Base-by-base conservation (phyloP, 495 filamentous ascomycete species). In the Diplogelasinospora grovesii region DNA sequence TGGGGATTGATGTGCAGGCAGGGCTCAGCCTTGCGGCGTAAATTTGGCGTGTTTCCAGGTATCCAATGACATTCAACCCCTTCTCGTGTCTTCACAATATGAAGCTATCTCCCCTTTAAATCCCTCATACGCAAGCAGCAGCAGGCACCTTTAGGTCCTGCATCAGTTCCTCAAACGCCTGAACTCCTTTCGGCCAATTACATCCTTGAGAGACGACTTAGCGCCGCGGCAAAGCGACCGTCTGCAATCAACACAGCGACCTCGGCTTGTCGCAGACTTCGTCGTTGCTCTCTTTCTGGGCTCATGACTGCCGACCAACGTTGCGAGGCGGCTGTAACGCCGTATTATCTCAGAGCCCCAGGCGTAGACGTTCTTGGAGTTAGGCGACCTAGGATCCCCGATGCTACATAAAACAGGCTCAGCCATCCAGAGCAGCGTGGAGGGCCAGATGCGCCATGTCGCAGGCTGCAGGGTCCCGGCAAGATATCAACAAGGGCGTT, bases 331-430 rank as follows among this genome's bases (percentile, higher is more conserved):
- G 36, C 59, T 62, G 8, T 39, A 36, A 2, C 33, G 31, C 1
- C 46, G 42, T 23, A 50, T n/a, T n/a, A n/a, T 33, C 31, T 59
- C 56, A 15, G 53, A 50, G 0, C 59, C 59, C 59, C 59, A 62
- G 13, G 59, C 57, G 24, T 48, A 62, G 1, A 43, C 24, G 22
- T 60, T 62, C 36, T 46, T 9, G 26, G 49, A 55, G 36, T 62
- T 62, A 8, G 50, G 48, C 21, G 59, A 62, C 11, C 29, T 44
- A 7, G 56, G 59, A 36, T 62, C 46, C 9, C 59, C 32, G 29
- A 60, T 60, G 38, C 49, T 60, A 6, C 59, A 39, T 9, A 62
- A 34, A 3, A 43, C 48, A n/a, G 51, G 51, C 18, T 62, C 59
- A 4, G 50, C 48, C 9, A 43, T 22, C 59, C 59, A 62, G 22